Evolutionary conservation across 2,329 filamentous ascomycete genomes (phyloP).

Genomic region (Trichoderma gracile): DNA sequence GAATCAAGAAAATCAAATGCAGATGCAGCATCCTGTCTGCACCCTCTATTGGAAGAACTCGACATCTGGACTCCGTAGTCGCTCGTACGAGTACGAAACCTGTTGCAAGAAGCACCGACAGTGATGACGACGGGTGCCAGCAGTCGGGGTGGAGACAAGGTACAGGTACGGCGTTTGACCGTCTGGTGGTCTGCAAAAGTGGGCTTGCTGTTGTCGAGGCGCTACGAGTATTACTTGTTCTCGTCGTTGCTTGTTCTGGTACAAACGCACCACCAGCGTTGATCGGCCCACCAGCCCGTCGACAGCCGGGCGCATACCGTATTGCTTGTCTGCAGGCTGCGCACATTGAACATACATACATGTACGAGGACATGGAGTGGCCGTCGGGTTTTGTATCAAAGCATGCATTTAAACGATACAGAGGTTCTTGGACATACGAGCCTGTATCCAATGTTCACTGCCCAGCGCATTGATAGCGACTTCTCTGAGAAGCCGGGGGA

Average conservation of each 20-base stretch:
- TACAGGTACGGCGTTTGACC: slow-evolving; percentile 3
- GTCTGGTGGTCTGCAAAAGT: background rate
- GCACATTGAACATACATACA: too few species aligned
- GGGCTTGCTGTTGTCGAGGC: background rate
- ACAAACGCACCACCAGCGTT: background rate
- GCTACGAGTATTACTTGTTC: too few species aligned
- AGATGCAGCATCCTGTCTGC: background rate
- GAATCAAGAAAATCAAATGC: background rate
- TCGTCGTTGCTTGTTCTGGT: background rate
- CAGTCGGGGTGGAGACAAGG: slow-evolving; percentile 10
- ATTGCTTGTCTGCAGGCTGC: background rate
- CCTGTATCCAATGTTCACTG: background rate
- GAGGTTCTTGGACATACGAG: too few species aligned
- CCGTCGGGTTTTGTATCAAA: too few species aligned
- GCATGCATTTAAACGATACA: too few species aligned
- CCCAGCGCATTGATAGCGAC: background rate
- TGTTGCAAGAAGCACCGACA: background rate
- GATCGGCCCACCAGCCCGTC: slow-evolving; percentile 24
- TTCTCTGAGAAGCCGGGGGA: background rate
- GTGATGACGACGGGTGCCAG: slow-evolving; percentile 20
- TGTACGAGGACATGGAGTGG: background rate
- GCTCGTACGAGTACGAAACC: background rate
- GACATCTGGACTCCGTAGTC: background rate
- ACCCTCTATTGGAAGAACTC: background rate
- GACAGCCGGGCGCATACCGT: slow-evolving; percentile 6